Percentiles rank a stretch among this genome's conserved stretches.
Evolutionary conservation across 345 rosid species (phyloP).

Genomic region (Bretschneidera sinensis): DNA sequence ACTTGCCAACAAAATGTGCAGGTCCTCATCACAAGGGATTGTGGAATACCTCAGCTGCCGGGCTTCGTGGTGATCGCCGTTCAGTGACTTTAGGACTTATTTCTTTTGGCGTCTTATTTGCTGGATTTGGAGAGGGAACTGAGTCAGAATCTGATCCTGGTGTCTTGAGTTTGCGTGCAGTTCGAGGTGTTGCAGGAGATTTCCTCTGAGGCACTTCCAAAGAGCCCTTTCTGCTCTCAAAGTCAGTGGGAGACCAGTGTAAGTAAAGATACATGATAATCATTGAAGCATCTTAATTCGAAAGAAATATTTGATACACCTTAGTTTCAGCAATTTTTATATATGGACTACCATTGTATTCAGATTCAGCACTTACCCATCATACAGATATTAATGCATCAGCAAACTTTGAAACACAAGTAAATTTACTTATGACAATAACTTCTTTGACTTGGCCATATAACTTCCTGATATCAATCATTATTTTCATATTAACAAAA

Average conservation of each 20-base stretch:
- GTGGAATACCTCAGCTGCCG: slow-evolving; percentile 62
- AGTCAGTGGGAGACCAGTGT: slow-evolving; percentile 12
- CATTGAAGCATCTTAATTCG: not conserved
- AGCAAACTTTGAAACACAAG: slow-evolving; percentile 16
- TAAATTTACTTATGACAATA: not conserved
- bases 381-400: slow-evolving; percentile 15
- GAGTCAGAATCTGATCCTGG: slow-evolving; percentile 44
- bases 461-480: not conserved
- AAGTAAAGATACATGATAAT: slow-evolving; percentile 9
- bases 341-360: not conserved
- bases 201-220: slow-evolving; percentile 67
- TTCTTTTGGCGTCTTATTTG: slow-evolving; percentile 55
- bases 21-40: slow-evolving; percentile 4
- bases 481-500: not conserved
- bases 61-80: slow-evolving; percentile 64
- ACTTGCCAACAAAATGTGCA: not conserved
- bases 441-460: not conserved
- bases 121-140: slow-evolving; percentile 43
- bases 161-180: slow-evolving; percentile 62
- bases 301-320: not conserved
- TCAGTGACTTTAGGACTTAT: slow-evolving; percentile 70
- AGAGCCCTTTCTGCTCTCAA: slow-evolving; percentile 43
- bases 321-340: not conserved
- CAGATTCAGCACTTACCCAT: slow-evolving; percentile 17
- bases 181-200: slow-evolving; percentile 61